Percentiles rank a stretch among this genome's conserved stretches.
These are phyloP conservation scores for Hymenoscyphus infarciens DNA, from an alignment of 2,329 filamentous ascomycete species.

Conservation along the genomic window DNA sequence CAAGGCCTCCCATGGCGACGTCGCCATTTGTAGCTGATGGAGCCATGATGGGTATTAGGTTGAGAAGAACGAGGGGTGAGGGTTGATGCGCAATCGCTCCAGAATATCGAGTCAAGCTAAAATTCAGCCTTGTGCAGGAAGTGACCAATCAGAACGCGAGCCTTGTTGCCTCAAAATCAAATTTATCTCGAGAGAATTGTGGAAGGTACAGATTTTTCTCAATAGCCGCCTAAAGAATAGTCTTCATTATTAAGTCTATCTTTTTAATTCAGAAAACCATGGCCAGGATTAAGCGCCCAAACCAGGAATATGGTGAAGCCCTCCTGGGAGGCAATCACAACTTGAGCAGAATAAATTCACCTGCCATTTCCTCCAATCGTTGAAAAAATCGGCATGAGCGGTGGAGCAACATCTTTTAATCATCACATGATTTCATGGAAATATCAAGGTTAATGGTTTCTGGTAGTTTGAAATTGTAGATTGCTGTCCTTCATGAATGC, in stretches of 20 bases:
- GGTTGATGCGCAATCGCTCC: neutral
- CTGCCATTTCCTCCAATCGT: too few species aligned
- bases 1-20: constrained; percentile 46
- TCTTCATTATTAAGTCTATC: too few species aligned
- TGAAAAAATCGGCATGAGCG: too few species aligned
- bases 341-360: too few species aligned
- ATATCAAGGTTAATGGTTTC: neutral
- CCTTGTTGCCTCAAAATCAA: constrained; percentile 9
- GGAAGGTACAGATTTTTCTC: too few species aligned
- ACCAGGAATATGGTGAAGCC: too few species aligned
- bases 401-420: too few species aligned
- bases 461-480: constrained; percentile 13
- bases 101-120: constrained; percentile 2
- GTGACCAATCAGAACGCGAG: constrained; percentile 12
- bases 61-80: neutral
- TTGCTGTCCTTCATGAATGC: constrained; percentile 14
- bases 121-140: constrained; percentile 11
- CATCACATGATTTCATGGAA: neutral
- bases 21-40: constrained; percentile 46
- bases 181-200: neutral
- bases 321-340: too few species aligned
- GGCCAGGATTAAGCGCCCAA: too few species aligned
- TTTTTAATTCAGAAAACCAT: too few species aligned
- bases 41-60: constrained; percentile 28
- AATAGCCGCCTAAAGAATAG: too few species aligned